These are phyloP conservation scores for Leccinum angustisporum DNA, from an alignment of 1,284 basidiomycete genomes.

Conservation along the genomic window DNA sequence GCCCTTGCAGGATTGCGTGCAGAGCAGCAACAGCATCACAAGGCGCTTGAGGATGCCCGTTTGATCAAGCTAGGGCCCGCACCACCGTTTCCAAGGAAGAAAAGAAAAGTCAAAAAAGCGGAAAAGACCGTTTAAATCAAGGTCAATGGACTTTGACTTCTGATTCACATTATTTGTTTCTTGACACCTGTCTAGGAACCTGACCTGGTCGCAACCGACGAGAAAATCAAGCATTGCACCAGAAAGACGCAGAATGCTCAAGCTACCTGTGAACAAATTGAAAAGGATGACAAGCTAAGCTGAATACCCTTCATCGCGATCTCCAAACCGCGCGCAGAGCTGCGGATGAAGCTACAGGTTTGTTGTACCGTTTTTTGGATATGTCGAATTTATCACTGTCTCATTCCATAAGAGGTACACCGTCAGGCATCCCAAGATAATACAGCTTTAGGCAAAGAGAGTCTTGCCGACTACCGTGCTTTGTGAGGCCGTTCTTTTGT, in stretches of 20 bases:
- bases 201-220: slow-evolving; percentile 77
- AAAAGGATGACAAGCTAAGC: slow-evolving; percentile 63
- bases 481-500: slow-evolving; percentile 52
- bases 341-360: slow-evolving; percentile 79
- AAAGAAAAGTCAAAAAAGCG: slow-evolving; percentile 71
- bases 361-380: slow-evolving; percentile 5
- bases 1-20: slow-evolving; percentile 65
- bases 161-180: background rate
- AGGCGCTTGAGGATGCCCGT: slow-evolving; percentile 69
- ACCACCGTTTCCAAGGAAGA: slow-evolving; percentile 74
- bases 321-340: slow-evolving; percentile 66
- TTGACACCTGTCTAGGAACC: slow-evolving; percentile 59
- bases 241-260: slow-evolving; percentile 76
- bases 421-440: slow-evolving; percentile 73
- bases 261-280: slow-evolving; percentile 63
- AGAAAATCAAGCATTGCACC: slow-evolving; percentile 84
- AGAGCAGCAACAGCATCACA: slow-evolving; percentile 70
- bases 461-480: slow-evolving; percentile 84
- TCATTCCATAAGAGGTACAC: slow-evolving; percentile 62
- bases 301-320: slow-evolving; percentile 62
- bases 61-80: slow-evolving; percentile 79
- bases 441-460: slow-evolving; percentile 78
- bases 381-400: background rate
- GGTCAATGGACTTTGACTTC: slow-evolving; percentile 40
- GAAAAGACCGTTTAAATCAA: slow-evolving; percentile 85